Percentiles rank a stretch among this genome's conserved stretches.
These are phyloP conservation scores for Naumovozyma castellii DNA, from an alignment of 805 yeast genomes.

Conservation along the genomic window DNA sequence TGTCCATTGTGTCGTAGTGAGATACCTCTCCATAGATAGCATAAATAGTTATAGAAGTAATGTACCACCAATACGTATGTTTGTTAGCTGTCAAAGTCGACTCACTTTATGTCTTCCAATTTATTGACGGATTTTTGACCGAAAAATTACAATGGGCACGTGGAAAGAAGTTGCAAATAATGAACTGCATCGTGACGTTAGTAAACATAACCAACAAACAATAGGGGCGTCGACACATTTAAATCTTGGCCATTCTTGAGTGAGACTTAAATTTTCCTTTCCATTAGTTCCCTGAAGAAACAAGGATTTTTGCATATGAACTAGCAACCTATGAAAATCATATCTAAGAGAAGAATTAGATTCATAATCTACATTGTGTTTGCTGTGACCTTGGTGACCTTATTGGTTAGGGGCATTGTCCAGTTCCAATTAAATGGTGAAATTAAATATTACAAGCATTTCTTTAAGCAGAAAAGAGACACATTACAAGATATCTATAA, in stretches of 20 bases:
- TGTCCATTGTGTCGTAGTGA: conserved; percentile 84
- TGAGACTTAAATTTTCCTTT: too few relatives aligned
- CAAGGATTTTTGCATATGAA: too few relatives aligned
- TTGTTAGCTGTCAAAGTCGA: not conserved
- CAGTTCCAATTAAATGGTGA: conserved; percentile 26
- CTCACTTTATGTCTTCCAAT: not conserved
- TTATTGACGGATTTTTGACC: too few relatives aligned
- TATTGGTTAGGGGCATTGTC: conserved; percentile 14
- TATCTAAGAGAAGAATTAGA: conserved; percentile 21
- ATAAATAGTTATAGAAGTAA: not conserved
- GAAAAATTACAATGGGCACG: too few relatives aligned
- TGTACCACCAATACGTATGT: not conserved
- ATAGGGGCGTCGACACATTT: too few relatives aligned
- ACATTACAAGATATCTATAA: conserved; percentile 16
- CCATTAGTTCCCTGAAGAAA: too few relatives aligned
- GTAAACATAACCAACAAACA: too few relatives aligned
- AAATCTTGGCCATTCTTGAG: too few relatives aligned
- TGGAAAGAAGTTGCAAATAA: too few relatives aligned
- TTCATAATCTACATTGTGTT: conserved; percentile 7
- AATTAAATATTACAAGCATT: conserved; percentile 21
- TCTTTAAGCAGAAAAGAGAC: conserved; percentile 22
- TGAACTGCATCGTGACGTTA: too few relatives aligned
- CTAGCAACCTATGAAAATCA: conserved; percentile 17
- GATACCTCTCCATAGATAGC: conserved; percentile 24
- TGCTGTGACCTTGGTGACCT: conserved; percentile 6